Percentiles rank a stretch among this genome's conserved stretches.
Evolutionary conservation across 495 filamentous ascomycete genomes (phyloP).

Genomic region (Aspergillus diversus): DNA sequence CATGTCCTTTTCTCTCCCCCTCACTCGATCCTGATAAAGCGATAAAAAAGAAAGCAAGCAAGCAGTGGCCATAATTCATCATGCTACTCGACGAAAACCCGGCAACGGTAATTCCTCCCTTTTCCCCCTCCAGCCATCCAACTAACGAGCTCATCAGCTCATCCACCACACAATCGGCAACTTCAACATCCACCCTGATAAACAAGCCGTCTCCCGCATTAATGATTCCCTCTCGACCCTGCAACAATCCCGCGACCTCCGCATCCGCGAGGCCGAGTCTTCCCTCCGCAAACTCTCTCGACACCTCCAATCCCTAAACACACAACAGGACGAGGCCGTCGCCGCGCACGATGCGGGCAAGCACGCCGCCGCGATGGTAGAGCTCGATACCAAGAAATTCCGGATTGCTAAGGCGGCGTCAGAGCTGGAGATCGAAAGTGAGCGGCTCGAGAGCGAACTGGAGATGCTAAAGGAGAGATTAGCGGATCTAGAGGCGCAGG

Average conservation of each 20-base stretch:
- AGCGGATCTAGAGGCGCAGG: constrained; percentile 84
- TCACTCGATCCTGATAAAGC: too few relatives aligned
- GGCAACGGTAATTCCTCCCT: constrained; percentile 61
- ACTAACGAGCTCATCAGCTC: constrained; percentile 52
- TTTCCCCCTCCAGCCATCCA: neutral
- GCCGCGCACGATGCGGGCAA: constrained; percentile 70
- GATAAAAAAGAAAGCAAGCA: too few relatives aligned
- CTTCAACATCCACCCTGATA: constrained; percentile 93
- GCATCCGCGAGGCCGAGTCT: constrained; percentile 70
- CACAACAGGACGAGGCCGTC: constrained; percentile 72
- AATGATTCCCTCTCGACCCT: constrained; percentile 79
- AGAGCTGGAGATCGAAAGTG: constrained; percentile 89
- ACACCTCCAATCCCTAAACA: constrained; percentile 65
- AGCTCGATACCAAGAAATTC: constrained; percentile 92
- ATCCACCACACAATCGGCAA: constrained; percentile 88
- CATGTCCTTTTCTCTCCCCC: neutral
- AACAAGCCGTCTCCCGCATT: constrained; percentile 82
- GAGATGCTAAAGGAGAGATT: constrained; percentile 74
- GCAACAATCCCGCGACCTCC: constrained; percentile 74
- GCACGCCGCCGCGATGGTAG: constrained; percentile 79
- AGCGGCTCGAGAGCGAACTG: constrained; percentile 80
- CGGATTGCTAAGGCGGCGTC: constrained; percentile 84
- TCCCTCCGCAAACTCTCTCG: constrained; percentile 76
- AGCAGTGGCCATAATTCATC: too few relatives aligned
- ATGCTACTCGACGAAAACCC: constrained; percentile 99